Evolutionary conservation across 345 rosid genomes (phyloP), one percentile per base, ranked within the genome.

Genomic region (Populus nigra): DNA sequence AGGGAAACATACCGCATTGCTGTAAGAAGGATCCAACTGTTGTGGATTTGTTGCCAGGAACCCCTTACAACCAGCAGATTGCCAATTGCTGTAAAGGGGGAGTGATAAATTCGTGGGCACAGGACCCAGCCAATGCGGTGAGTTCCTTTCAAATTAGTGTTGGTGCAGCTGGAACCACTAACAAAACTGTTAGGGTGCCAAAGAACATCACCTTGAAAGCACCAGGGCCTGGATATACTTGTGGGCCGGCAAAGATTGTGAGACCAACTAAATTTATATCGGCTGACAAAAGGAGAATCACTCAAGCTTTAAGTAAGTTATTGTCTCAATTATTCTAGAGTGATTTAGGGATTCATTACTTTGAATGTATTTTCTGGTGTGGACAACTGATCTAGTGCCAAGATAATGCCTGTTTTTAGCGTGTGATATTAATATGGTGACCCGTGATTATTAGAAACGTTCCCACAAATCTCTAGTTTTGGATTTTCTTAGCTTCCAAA

Each of bases 21-120:
- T 81, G 84, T 69, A 81, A 77, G 74, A 81, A 81, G 75, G 36
- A 47, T 61, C 84, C 84, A 6, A 77, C 84, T 25, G 78, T 81
- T 43, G 84, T 81, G 25, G 84, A 81, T 73, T 73, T 81, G 38
- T 72, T 81, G 75, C 84, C 84, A 7, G 84, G 84, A 36, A 81
- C 84, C 38, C 84, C 84, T 25, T 81, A 81, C 78, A 81, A 81
- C 67, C 84, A 81, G 75, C 84, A 81, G 78, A 81, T 81, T 73
- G 84, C 84, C 47, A 81, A 81, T 69, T 81, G 84, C 84, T 81
- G 84, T 67, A 81, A 77, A 73, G 84, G 80, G 17, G 84, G 84
- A 73, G 84, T 81, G 45, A 22, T 77, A 11, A 81, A 65, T 25
- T 73, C 84, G 20, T 81, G 84, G 84, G 78, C 80, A 55, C 84